phyloP scores from a whole-genome alignment of 1,284 basidiomycete genomes.

The Tilletia horrida region DNA sequence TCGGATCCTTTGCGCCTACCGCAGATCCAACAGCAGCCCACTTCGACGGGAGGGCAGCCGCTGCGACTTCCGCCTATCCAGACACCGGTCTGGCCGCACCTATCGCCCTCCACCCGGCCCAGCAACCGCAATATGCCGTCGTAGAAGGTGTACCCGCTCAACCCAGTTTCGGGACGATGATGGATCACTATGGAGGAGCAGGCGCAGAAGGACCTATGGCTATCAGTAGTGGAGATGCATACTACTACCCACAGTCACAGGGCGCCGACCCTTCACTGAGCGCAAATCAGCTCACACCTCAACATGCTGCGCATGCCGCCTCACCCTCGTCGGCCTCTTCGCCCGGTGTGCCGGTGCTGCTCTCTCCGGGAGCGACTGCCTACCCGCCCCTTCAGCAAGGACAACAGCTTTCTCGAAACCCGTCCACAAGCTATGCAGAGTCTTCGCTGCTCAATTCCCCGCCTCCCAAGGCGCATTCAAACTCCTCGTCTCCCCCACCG shows the following conservation, averaged over 20 bases:
- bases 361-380: too few species aligned
- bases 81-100: neutral
- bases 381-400: neutral
- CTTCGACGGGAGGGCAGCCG: too few species aligned
- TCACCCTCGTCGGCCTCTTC: neutral
- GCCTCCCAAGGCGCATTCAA: neutral
- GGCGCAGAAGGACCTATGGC: neutral
- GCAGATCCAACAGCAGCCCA: neutral
- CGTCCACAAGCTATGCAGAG: conserved; percentile 2
- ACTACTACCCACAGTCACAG: neutral
- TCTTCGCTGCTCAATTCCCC: conserved; percentile 13
- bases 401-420: neutral
- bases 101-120: neutral
- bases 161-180: conserved; percentile 8
- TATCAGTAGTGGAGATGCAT: neutral
- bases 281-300: too few species aligned
- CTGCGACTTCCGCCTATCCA: too few species aligned
- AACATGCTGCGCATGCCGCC: too few species aligned
- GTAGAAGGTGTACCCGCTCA: neutral
- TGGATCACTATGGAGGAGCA: neutral
- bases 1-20: conserved; percentile 8
- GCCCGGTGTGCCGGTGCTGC: neutral
- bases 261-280: too few species aligned
- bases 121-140: too few species aligned
- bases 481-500: neutral